Evolutionary conservation across 225 moss, liverwort and hornwort genomes (phyloP).

Genomic region (Marchantia paleacea): DNA sequence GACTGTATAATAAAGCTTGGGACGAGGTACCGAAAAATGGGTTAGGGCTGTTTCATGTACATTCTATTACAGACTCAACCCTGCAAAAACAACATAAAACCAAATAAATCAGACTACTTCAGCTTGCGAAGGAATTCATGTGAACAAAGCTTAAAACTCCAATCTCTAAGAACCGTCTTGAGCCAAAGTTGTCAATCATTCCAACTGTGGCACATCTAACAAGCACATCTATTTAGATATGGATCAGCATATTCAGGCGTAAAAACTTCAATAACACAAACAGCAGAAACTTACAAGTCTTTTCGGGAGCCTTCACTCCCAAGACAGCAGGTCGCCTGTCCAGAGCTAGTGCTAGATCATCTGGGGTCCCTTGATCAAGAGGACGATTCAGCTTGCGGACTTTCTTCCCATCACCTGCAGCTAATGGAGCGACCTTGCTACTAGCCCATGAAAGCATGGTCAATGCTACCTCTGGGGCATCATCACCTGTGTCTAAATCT

Average conservation of each 20-base stretch:
- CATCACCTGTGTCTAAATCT: constrained; percentile 10
- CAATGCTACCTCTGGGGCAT: constrained; percentile 31
- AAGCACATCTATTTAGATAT: neutral
- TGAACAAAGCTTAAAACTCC: neutral
- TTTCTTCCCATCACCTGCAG: constrained; percentile 22
- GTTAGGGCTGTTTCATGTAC: constrained; percentile 25
- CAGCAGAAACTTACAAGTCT: constrained; percentile 24
- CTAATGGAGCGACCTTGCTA: constrained; percentile 5
- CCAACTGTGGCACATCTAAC: neutral
- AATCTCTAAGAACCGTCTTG: no score
- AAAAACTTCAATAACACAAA: neutral
- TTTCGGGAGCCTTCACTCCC: constrained; percentile 33
- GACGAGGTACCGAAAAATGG: constrained; percentile 21
- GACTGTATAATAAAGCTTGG: neutral
- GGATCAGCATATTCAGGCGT: neutral
- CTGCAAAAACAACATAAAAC: constrained; percentile 22
- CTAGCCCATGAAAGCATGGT: constrained; percentile 34
- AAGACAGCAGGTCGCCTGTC: constrained; percentile 22
- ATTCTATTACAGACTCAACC: constrained; percentile 35
- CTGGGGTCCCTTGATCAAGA: constrained; percentile 18
- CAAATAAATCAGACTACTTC: neutral
- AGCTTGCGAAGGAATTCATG: neutral
- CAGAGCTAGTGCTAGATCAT: constrained; percentile 21
- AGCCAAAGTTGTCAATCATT: neutral
- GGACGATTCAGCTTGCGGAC: constrained; percentile 21